These are phyloP conservation scores for Dioscorea alata DNA, from an alignment of 106 monocot genomes.

Conservation along the genomic window DNA sequence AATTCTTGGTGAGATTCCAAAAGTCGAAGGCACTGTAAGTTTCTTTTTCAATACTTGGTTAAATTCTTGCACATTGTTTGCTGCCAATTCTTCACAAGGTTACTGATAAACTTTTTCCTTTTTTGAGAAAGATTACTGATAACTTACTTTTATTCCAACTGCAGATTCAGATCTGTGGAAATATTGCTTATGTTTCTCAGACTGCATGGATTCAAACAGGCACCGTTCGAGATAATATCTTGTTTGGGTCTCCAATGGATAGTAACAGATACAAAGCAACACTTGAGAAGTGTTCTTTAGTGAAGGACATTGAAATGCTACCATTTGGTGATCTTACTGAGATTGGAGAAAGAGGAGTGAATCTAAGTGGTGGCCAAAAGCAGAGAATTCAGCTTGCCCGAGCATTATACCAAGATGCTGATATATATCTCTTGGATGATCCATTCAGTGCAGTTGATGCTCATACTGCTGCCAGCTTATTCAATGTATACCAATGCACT, in stretches of 20 bases:
- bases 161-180: constrained; percentile 74
- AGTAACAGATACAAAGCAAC: constrained; percentile 65
- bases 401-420: constrained; percentile 87
- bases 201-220: constrained; percentile 96
- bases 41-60: too few species aligned
- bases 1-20: constrained; percentile 83
- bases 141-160: background rate
- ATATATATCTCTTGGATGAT: constrained; percentile 93
- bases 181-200: constrained; percentile 92
- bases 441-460: constrained; percentile 99
- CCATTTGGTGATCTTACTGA: constrained; percentile 86
- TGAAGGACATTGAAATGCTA: constrained; percentile 84
- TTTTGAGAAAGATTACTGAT: background rate
- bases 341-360: constrained; percentile 96
- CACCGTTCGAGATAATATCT: constrained; percentile 69
- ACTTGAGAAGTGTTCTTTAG: constrained; percentile 75
- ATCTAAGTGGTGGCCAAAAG: constrained; percentile 98
- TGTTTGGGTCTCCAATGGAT: constrained; percentile 78
- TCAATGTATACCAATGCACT: constrained; percentile 51
- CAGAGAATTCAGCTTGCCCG: constrained; percentile 95
- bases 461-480: constrained; percentile 82
- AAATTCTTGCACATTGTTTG: too few species aligned
- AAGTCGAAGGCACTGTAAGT: constrained; percentile 55
- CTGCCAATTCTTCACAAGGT: too few species aligned
- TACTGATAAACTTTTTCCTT: too few species aligned